These are phyloP conservation scores for Endothia cerciana DNA, from an alignment of 2,329 filamentous ascomycete genomes.

Conservation along the genomic window DNA sequence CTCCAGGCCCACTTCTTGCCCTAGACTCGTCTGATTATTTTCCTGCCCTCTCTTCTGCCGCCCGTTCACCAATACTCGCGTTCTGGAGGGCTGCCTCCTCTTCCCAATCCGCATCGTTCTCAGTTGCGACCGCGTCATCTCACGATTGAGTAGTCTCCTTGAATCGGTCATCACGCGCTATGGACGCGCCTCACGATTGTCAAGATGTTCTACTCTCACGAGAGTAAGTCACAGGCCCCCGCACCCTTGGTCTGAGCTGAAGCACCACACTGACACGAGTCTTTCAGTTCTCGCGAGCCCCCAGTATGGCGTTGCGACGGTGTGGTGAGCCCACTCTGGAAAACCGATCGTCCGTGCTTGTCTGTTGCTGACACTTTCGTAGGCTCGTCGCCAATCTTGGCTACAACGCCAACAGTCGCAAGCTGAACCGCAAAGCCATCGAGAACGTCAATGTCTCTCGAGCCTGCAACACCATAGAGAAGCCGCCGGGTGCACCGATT, in stretches of 20 bases:
- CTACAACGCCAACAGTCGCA: slow-evolving; percentile 69
- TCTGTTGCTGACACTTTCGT: slow-evolving; percentile 6
- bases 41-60: not conserved
- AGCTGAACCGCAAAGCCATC: slow-evolving; percentile 83
- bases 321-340: slow-evolving; percentile 69
- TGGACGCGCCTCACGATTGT: slow-evolving; percentile 5
- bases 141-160: not conserved
- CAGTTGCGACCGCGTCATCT: not conserved
- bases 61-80: not conserved
- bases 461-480: slow-evolving; percentile 86
- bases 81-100: too few species aligned
- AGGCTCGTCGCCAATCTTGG: slow-evolving; percentile 94
- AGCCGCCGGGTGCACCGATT: slow-evolving; percentile 78
- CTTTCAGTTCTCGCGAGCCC: slow-evolving; percentile 74
- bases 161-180: not conserved
- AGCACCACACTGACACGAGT: slow-evolving; percentile 12
- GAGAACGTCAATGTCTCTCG: slow-evolving; percentile 84
- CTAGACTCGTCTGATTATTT: not conserved
- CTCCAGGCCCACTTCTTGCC: not conserved
- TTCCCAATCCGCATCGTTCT: not conserved
- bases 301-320: slow-evolving; percentile 90
- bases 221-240: slow-evolving; percentile 64
- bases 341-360: not conserved
- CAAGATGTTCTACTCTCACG: slow-evolving; percentile 94
- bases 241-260: slow-evolving; percentile 26